A percentile compares a stretch with the other conserved stretches of the same genome.
phyloP scores from a whole-genome alignment of 257 asterid species.

The Solanum appendiculatum region DNA sequence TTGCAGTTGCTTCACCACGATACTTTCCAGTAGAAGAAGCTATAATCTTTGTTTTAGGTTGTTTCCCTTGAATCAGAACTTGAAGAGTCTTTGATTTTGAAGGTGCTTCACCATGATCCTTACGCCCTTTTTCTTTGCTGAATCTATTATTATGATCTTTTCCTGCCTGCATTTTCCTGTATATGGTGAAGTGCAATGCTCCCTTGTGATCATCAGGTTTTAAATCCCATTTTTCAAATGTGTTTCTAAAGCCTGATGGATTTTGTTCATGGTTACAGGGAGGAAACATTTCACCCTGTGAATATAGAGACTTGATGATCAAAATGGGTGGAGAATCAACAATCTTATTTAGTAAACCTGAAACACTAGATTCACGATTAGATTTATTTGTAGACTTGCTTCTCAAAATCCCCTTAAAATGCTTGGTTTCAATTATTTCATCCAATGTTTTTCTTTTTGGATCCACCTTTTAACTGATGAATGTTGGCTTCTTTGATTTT shows the following conservation, averaged over 20 bases:
- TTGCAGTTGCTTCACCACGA: background rate
- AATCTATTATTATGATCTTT: background rate
- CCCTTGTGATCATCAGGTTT: background rate
- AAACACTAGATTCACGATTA: slow-evolving; percentile 1
- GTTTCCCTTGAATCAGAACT: background rate
- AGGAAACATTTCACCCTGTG: background rate
- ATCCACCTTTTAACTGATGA: slow-evolving; percentile 21
- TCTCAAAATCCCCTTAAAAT: slow-evolving; percentile 43
- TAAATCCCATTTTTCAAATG: background rate
- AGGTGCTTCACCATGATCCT: background rate
- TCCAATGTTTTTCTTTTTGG: slow-evolving; percentile 28
- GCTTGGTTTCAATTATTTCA: slow-evolving; percentile 38
- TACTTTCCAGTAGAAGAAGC: background rate
- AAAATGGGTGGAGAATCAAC: slow-evolving; percentile 28
- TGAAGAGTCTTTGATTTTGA: background rate
- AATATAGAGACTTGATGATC: background rate
- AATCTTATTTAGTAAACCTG: slow-evolving; percentile 13
- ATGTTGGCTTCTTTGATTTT: slow-evolving; percentile 34
- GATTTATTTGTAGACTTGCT: slow-evolving; percentile 16
- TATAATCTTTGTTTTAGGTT: background rate
- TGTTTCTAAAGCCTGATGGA: background rate
- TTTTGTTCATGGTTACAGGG: background rate
- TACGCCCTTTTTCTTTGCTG: background rate
- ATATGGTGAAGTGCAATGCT: background rate
- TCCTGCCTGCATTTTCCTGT: background rate